phyloP scores from a whole-genome alignment of 257 asterid species.

The Anisodus acutangulus region DNA sequence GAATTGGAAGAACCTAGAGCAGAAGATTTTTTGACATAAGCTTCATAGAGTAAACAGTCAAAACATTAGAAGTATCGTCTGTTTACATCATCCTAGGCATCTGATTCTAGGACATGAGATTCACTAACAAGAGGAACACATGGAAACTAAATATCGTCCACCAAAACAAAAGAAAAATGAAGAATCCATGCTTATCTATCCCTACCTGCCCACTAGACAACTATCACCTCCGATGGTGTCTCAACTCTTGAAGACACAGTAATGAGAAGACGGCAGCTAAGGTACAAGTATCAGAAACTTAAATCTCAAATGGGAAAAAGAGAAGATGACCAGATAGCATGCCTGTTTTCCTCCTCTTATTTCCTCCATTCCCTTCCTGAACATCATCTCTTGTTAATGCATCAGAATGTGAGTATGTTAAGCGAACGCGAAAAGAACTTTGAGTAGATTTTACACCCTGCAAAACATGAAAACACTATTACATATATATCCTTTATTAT shows the following conservation, averaged over 20 bases:
- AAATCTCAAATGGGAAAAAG: constrained; percentile 3
- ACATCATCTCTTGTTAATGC: constrained; percentile 44
- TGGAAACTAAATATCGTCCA: not conserved
- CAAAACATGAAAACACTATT: constrained; percentile 37
- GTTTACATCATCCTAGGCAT: constrained; percentile 6
- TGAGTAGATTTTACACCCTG: constrained; percentile 66
- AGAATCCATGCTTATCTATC: not conserved
- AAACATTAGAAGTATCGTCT: constrained; percentile 13
- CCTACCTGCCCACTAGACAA: not conserved
- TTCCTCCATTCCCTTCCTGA: constrained; percentile 55
- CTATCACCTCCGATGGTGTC: not conserved
- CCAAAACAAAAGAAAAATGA: constrained; percentile 6
- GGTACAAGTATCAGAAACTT: not conserved
- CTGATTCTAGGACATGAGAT: not conserved
- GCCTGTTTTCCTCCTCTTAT: constrained; percentile 79
- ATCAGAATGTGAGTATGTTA: constrained; percentile 57
- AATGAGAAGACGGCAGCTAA: not conserved
- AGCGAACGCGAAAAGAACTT: constrained; percentile 65
- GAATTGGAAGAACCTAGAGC: not conserved
- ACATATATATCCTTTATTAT: constrained; percentile 21
- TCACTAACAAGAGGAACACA: not conserved
- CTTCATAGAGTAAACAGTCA: not conserved
- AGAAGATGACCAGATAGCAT: constrained; percentile 10
- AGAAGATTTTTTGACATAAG: not conserved
- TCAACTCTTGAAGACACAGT: not conserved